Base-by-base conservation (phyloP, 2,329 filamentous ascomycete species). In the Colletotrichum shisoi region DNA sequence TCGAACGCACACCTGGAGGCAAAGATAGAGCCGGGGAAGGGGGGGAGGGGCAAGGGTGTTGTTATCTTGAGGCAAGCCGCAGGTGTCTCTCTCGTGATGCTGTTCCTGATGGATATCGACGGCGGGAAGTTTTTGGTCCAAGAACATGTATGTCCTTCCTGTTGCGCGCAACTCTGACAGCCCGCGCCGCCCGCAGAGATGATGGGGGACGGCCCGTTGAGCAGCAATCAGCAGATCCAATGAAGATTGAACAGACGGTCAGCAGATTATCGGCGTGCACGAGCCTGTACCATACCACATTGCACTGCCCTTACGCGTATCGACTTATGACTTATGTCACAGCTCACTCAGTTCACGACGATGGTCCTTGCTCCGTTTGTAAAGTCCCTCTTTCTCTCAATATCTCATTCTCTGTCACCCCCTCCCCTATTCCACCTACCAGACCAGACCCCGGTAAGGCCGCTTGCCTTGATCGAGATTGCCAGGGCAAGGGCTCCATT, bases 101-200 rank as follows among this genome's bases (percentile, higher is more conserved):
- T 49, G n/a, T 42, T 39, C 15, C 17, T 21, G 31, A 59, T 34
- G 24, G 19, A n/a, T 21, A 37, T 40, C 17, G 31, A 15, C 31
- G 17, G 34, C 17, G 12, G n/a, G 13, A 37, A 21, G n/a, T 24
- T 19, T 59, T 19, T 59, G 42, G 27, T 39, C 31, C 13, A 56
- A 42, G 19, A 7, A 27, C 12, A 31, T 46, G 64, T 49, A 31
- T 46, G 64, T 49, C 64, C 60, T 67, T 64, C 64, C 64, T 59
- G 49, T 51, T 64, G 54, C 49, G 60, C 60, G n/a, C 37, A 44
- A 17, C 24, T 63, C 60, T 46, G 46, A 21, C 48, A 58, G 48
- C 42, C 40, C 49, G 21, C 40, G 27, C 39, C 53, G 39, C 63
- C 63, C 57, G 59, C 53, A 44, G 13, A 21, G 19, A 24, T 21